phyloP scores from a whole-genome alignment of 768 basidiomycete genomes.

The Collybiopsis confluens region DNA sequence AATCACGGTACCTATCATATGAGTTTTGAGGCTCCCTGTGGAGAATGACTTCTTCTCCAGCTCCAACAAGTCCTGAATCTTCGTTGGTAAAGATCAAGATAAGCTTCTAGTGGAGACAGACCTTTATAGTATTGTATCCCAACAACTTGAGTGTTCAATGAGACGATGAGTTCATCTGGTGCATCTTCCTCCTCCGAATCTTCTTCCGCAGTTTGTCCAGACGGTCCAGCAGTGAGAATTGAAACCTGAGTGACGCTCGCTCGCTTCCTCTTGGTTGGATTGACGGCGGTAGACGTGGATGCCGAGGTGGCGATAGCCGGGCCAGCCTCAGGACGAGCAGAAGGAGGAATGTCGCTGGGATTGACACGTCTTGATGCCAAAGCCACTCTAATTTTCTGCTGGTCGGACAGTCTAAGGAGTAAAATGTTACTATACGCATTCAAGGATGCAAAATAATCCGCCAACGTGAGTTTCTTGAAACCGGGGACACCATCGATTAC shows the following conservation, averaged over 20 bases:
- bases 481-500: slow-evolving; percentile 43
- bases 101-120: slow-evolving; percentile 15
- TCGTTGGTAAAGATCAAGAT: slow-evolving; percentile 1
- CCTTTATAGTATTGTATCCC: slow-evolving; percentile 83
- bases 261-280: slow-evolving; percentile 41
- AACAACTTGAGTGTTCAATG: slow-evolving; percentile 59
- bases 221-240: neutral
- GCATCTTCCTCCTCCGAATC: slow-evolving; percentile 39
- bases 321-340: slow-evolving; percentile 24
- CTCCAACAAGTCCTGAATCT: slow-evolving; percentile 65
- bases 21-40: slow-evolving; percentile 58
- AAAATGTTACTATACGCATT: neutral
- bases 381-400: slow-evolving; percentile 58
- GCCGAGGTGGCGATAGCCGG: neutral
- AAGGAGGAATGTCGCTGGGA: slow-evolving; percentile 49
- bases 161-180: slow-evolving; percentile 66
- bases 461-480: slow-evolving; percentile 49
- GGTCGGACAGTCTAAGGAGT: slow-evolving; percentile 38
- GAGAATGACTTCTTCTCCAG: slow-evolving; percentile 75
- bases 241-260: neutral
- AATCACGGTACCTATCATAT: slow-evolving; percentile 58
- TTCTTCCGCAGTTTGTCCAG: slow-evolving; percentile 34
- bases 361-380: slow-evolving; percentile 51
- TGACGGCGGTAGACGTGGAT: slow-evolving; percentile 8
- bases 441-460: neutral